Evolutionary conservation across 2,329 filamentous ascomycete genomes (phyloP).

Genomic region (Nemania sp.): DNA sequence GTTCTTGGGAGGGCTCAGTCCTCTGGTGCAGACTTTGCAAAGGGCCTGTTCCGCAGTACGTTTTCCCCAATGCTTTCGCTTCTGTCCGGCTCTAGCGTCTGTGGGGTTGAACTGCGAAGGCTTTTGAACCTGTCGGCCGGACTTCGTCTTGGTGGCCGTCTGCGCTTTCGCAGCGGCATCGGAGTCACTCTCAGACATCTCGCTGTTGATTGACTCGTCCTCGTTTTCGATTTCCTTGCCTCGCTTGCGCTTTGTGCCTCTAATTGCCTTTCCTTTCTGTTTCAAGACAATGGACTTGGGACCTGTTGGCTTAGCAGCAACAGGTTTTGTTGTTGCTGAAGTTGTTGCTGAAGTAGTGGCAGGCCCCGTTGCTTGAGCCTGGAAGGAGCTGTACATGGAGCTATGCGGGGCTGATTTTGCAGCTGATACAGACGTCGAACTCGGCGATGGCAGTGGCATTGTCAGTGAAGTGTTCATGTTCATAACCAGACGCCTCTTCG

Average conservation of each 20-base stretch:
- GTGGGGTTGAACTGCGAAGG: slow-evolving; percentile 63
- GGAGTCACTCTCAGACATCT: slow-evolving; percentile 36
- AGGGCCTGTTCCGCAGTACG: slow-evolving; percentile 63
- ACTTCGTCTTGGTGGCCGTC: slow-evolving; percentile 70
- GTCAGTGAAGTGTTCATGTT: slow-evolving; percentile 46
- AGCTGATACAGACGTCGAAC: too few species aligned
- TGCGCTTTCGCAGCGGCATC: slow-evolving; percentile 42
- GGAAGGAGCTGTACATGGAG: slow-evolving; percentile 30
- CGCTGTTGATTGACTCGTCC: slow-evolving; percentile 35
- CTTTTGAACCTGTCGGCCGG: slow-evolving; percentile 71
- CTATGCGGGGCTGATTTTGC: neutral
- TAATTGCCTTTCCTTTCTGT: slow-evolving; percentile 24
- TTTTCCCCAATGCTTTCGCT: slow-evolving; percentile 55
- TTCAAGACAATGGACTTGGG: slow-evolving; percentile 25
- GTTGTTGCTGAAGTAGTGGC: slow-evolving; percentile 2
- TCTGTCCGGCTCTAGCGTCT: slow-evolving; percentile 33
- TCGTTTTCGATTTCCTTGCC: slow-evolving; percentile 33
- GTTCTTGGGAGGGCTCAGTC: slow-evolving; percentile 72
- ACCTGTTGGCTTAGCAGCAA: slow-evolving; percentile 6
- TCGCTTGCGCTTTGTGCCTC: slow-evolving; percentile 43
- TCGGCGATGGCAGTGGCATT: slow-evolving; percentile 43
- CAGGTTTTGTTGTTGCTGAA: neutral
- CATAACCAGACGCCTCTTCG: slow-evolving; percentile 45
- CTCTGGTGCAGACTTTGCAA: slow-evolving; percentile 73
- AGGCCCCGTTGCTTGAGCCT: slow-evolving; percentile 32